Base-by-base conservation (phyloP, 805 yeast genomes). In the Nakazawaea anatomiae region DNA sequence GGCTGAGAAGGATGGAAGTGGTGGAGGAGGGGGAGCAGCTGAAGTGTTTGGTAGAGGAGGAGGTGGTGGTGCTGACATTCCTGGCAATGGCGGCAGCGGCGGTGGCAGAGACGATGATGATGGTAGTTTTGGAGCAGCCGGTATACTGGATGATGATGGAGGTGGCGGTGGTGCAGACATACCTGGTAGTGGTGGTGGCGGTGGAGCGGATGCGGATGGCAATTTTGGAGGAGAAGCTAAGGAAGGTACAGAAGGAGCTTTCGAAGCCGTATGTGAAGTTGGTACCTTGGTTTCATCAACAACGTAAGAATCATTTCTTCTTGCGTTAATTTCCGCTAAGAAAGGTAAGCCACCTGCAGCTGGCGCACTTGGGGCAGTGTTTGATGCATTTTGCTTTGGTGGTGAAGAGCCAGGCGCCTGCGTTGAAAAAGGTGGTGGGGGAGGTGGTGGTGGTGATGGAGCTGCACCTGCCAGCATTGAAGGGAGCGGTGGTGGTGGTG, bases 251-350 rank as follows among this genome's bases (percentile, higher is more conserved):
- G 45, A 40, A 28, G 44, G 34, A 25, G 46, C 44, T 18, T 58
- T 52, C 31, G 62, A 55, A 12, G 61, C 51, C n/a, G 62, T 60
- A 5, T 57, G 11, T 2, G 32, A 48, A 32, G 64, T 54, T 34
- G 61, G 25, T 18, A 18, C 25, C 25, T 18, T 18, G 10, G 47
- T 39, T 4, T 28, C 39, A 48, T 74, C 80, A 14, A 80, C 70
- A 11, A 78, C 83, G 60, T 70, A 61, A 1, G 74, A 51, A 29
- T 81, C 82, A 55, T 74, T 71, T 62, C 85, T 69, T 60, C 76
- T 78, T 38, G 75, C 73, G 53, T 80, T 79, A 46, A 82, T 81
- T 53, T 80, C 78, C 1, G 80, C 81, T 46, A 81, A 68, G 56
- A 82, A 81, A 5, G 87, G 86, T 25, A 80, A 60, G 0, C 73